Evolutionary conservation across 2,329 filamentous ascomycete species (phyloP), one percentile per base, ranked within the genome.

Genomic region (Periconia digitata): DNA sequence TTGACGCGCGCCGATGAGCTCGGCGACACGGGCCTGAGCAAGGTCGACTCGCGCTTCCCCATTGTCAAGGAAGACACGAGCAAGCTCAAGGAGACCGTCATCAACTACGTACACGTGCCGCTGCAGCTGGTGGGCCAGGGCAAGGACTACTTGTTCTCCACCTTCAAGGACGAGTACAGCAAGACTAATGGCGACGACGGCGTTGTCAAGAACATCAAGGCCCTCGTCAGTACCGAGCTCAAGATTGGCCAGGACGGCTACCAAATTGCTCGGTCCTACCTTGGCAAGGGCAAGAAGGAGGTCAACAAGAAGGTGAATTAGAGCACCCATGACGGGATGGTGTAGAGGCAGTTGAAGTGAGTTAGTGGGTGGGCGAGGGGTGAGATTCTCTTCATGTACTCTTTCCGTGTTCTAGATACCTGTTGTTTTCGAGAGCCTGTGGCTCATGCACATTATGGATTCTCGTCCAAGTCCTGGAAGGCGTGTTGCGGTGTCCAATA

Each of bases 1-100:
- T 82, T 95, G 57, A 79, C 84, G 70, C 90, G 86, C 72, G 92
- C 85, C 65, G 94, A 97, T 70, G 71, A 67, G 60, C 61, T 73
- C 17, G 71, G 67, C 55, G 71, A 73, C 56, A 58, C 50, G 12
- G 62, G 65, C 17, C 68, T 74, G 44, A 59, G 56, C 22, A 67
- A 67, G 36, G 56, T 74, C 40, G 71, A 74, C 52, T 49, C 60
- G 29, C 59, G 59, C 40, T 68, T 74, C 41, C 71, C 71, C 44
- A 72, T 73, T 37, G 76, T 79, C 55, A 79, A 77, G 68, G 73
- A 79, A 55, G 73, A 79, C 54, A 79, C 76, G 1, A 53, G 60
- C 48, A 76, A 73, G 54, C 60, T 74, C 44, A 70, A 67, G 60
- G 60, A 65, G 48, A 60, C 47, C 10, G 62, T 65, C 13, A 6